phyloP scores from a whole-genome alignment of 2,329 filamentous ascomycete genomes.

The Phialophora expanda region DNA sequence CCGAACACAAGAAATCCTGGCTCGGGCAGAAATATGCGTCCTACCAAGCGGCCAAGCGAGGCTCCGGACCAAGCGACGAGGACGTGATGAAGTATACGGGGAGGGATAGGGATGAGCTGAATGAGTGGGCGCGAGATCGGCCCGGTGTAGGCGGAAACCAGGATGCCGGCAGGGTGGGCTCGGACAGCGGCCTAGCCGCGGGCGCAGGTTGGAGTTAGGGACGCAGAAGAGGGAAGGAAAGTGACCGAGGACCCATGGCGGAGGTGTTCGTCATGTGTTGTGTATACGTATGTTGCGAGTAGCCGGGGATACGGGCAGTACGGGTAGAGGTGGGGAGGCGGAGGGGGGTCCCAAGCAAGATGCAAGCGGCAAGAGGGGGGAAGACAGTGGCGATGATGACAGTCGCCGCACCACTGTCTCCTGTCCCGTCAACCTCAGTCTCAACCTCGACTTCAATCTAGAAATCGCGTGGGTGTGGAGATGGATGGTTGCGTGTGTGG shows the following conservation, averaged over 20 bases:
- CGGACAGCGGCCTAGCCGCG: conserved; percentile 5
- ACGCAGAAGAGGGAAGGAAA: background rate
- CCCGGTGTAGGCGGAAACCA: conserved; percentile 30
- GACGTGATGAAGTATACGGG: conserved; percentile 37
- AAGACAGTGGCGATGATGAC: too few relatives aligned
- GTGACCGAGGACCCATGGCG: too few relatives aligned
- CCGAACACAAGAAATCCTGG: conserved; percentile 28
- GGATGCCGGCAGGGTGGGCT: conserved; percentile 13
- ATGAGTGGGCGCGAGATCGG: conserved; percentile 21
- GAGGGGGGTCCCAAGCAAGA: too few relatives aligned
- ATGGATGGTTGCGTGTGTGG: background rate
- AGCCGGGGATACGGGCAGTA: too few relatives aligned
- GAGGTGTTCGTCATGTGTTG: background rate
- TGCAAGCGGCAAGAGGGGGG: background rate
- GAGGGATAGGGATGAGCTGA: conserved; percentile 29
- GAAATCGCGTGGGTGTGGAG: background rate
- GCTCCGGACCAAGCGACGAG: conserved; percentile 28
- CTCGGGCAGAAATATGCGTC: conserved; percentile 32
- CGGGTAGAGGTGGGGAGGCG: background rate
- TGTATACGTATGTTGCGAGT: too few relatives aligned
- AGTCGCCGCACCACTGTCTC: too few relatives aligned
- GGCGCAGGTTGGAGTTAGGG: conserved; percentile 16
- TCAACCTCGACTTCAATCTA: background rate
- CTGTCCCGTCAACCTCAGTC: background rate
- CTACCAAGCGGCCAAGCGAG: conserved; percentile 26